These are phyloP conservation scores for Kwoniella dendrophila DNA, from an alignment of 768 basidiomycete genomes.

Conservation along the genomic window DNA sequence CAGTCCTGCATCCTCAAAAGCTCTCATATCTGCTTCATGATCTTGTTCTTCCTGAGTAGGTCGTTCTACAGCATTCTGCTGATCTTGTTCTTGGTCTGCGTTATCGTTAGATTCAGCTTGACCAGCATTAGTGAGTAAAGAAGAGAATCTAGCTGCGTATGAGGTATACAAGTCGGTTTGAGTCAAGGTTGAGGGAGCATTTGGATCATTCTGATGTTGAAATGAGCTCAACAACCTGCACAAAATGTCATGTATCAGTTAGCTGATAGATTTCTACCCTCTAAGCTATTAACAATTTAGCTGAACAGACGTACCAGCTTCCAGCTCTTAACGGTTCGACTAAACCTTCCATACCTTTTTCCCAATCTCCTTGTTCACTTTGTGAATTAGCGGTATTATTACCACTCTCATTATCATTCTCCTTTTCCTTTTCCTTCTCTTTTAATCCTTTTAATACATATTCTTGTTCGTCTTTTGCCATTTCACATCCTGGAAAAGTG, in stretches of 20 bases:
- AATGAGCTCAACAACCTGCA: conserved; percentile 39
- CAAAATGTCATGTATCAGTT: not conserved
- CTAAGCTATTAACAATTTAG: not conserved
- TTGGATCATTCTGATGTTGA: conserved; percentile 29
- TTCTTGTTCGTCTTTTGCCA: conserved; percentile 44
- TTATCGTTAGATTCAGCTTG: conserved; percentile 2
- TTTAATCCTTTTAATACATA: conserved; percentile 45
- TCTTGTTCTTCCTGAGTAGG: conserved; percentile 5
- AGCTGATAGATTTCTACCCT: not conserved
- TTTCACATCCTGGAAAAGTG: conserved; percentile 44
- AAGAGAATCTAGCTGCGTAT: conserved; percentile 45
- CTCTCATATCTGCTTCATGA: conserved; percentile 10
- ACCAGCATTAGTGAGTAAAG: conserved; percentile 15
- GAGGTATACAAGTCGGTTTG: conserved; percentile 50
- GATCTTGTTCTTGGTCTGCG: not conserved
- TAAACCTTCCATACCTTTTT: conserved; percentile 36
- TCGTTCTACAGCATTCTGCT: not conserved
- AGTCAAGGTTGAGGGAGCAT: conserved; percentile 15
- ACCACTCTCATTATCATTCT: conserved; percentile 9
- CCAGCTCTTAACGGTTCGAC: conserved; percentile 46
- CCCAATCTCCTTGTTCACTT: conserved; percentile 20
- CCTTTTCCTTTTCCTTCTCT: conserved; percentile 34
- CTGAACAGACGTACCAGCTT: conserved; percentile 39
- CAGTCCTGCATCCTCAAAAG: conserved; percentile 21
- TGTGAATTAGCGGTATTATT: conserved; percentile 9